Evolutionary conservation across 2,329 filamentous ascomycete species (phyloP).

Genomic region (Aureobasidium pullulans): DNA sequence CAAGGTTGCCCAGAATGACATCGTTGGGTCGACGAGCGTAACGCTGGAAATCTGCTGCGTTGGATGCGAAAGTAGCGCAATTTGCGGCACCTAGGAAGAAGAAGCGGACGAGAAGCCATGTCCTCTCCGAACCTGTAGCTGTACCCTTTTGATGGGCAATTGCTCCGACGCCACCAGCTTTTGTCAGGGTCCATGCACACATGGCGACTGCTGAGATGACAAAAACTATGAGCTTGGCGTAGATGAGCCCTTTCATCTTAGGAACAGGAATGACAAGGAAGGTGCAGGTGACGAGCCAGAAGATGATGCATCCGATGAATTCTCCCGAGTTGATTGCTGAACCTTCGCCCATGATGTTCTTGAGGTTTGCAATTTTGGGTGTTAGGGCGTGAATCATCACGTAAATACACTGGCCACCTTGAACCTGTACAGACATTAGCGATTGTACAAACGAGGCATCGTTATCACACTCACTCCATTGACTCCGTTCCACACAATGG

Average conservation of each 20-base stretch:
- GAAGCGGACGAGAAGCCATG: slow-evolving; percentile 33
- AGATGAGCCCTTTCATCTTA: background rate
- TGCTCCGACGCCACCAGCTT: slow-evolving; percentile 3
- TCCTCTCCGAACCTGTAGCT: background rate
- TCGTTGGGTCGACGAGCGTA: slow-evolving; percentile 36
- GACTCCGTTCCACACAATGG: slow-evolving; percentile 37
- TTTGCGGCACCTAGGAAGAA: slow-evolving; percentile 31
- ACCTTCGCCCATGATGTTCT: slow-evolving; percentile 3
- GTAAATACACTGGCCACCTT: slow-evolving; percentile 6
- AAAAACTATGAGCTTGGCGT: slow-evolving; percentile 2
- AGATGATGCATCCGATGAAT: slow-evolving; percentile 1
- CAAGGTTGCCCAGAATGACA: slow-evolving; percentile 34
- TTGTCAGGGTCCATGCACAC: slow-evolving; percentile 2
- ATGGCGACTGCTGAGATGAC: background rate
- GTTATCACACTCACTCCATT: background rate
- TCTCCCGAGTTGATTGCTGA: background rate
- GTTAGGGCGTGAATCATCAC: slow-evolving; percentile 3
- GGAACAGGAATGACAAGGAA: slow-evolving; percentile 2
- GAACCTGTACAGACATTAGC: background rate
- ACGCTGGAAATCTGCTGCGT: slow-evolving; percentile 38
- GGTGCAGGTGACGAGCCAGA: slow-evolving; percentile 1
- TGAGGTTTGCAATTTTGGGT: background rate
- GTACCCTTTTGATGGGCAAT: slow-evolving; percentile 1
- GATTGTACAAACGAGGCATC: background rate
- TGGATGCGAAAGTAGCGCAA: slow-evolving; percentile 32